Conservation (phyloP, 2,329 filamentous ascomycete genomes). For the Beauveria brongniartii region DNA sequence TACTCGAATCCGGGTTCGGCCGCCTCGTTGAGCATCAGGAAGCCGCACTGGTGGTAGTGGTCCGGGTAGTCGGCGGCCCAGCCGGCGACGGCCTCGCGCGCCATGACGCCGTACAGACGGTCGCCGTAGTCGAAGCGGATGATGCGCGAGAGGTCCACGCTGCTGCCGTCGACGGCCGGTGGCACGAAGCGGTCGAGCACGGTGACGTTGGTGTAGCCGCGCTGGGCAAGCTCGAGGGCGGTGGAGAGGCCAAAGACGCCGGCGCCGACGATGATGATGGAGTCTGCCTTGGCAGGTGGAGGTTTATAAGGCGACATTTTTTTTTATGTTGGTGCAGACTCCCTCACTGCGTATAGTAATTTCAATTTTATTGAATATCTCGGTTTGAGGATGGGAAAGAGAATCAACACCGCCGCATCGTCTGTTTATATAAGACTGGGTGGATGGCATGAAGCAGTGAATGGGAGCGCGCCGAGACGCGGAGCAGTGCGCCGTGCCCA, state of each 20-base stretch:
- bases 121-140: conserved; percentile 54
- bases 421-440: too few species aligned
- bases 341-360: not conserved
- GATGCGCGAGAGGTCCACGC: conserved; percentile 33
- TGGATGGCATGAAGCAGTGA: too few species aligned
- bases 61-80: conserved; percentile 21
- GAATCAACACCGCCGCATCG: too few species aligned
- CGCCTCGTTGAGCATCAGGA: conserved; percentile 22
- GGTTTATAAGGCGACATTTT: not conserved
- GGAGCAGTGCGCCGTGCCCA: too few species aligned
- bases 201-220: conserved; percentile 26
- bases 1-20: conserved; percentile 15
- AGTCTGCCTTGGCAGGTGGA: conserved; percentile 10
- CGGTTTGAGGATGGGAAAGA: too few species aligned
- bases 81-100: conserved; percentile 24
- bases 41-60: conserved; percentile 25
- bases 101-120: conserved; percentile 52
- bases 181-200: conserved; percentile 28
- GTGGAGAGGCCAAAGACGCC: conserved; percentile 25
- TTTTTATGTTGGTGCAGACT: not conserved
- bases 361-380: not conserved
- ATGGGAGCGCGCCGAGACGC: too few species aligned
- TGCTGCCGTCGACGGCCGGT: conserved; percentile 29
- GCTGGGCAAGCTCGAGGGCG: conserved; percentile 19
- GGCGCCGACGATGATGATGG: conserved; percentile 23